Base-by-base conservation (phyloP, 2,329 filamentous ascomycete genomes). In the Exophiala dermatitidis region DNA sequence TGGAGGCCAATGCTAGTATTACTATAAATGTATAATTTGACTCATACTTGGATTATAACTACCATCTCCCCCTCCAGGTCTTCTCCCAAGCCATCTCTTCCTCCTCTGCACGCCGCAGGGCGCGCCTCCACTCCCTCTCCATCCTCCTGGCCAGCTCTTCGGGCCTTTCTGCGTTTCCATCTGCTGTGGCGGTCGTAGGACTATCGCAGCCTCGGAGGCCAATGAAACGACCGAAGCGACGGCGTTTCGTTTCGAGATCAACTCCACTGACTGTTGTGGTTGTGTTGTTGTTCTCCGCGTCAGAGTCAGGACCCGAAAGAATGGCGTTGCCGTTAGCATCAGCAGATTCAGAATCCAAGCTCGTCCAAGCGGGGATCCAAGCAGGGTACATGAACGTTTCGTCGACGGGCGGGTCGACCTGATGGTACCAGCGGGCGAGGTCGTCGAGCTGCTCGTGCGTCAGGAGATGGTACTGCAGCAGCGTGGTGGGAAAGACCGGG, bases 141-240 rank as follows among this genome's bases (percentile, higher is more conserved):
- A 63, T 61, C 38, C 57, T 53, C 10, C 60, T 62, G 36, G 57
- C 53, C 31, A 55, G 34, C 42, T 60, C 54, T 28, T 48, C 50
- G 4, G 51, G 43, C 7, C 10, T 49, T 10, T 55, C 56, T 33
- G 19, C 19, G 19, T 19, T 19, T 19, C 45, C n/a, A n/a, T 55
- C 53, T 34, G 46, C 26, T 4, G 37, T 54, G 36, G 33, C 41
- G n/a, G 52, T 28, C 2, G 56, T 56, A 1, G 68, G 64, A 37
- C 64, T 65, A 47, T 70, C 66, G 52, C 69, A 70, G 6, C 66
- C 71, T 34, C 60, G 48, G 19, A 74, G 54, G 8, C 72, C 72
- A 53, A 74, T 72, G 55, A 75, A 75, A 4, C 65, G 58, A 1
- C 72, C 72, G 41, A 72, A 71, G n/a, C 71, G 59, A 2, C 68